Percentiles rank a stretch among this genome's conserved stretches.
Conservation (phyloP, 2,329 filamentous ascomycete genomes). For the Diplocarpon rosae region DNA sequence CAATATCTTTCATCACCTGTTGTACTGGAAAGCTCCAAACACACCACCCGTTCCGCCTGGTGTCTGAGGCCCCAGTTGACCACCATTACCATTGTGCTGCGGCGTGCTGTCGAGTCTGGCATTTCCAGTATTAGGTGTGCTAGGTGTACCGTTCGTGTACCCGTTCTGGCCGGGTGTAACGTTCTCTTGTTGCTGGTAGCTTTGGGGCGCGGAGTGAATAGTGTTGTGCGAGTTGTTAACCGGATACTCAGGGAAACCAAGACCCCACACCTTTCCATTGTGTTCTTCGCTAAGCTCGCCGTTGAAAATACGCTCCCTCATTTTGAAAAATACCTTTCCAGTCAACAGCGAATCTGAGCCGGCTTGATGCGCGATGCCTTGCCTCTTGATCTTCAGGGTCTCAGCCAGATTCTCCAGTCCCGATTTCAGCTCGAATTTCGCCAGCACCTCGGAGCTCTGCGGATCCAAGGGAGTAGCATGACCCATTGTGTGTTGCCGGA, state of each 20-base stretch:
- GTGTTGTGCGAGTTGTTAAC: constrained; percentile 31
- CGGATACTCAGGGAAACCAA: constrained; percentile 57
- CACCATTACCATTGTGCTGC: constrained; percentile 43
- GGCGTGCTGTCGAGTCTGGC: constrained; percentile 36
- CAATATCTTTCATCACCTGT: constrained; percentile 18
- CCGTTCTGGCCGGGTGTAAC: constrained; percentile 41
- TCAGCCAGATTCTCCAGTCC: constrained; percentile 91
- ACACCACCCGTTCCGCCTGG: constrained; percentile 54
- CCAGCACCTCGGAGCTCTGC: constrained; percentile 35
- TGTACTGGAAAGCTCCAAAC: constrained; percentile 56
- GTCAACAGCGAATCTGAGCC: constrained; percentile 91
- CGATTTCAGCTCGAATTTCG: constrained; percentile 80
- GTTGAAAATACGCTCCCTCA: constrained; percentile 79
- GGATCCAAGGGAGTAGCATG: constrained; percentile 53
- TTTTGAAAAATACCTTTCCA: constrained; percentile 88
- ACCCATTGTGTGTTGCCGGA: constrained; percentile 53
- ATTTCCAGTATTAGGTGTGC: constrained; percentile 62
- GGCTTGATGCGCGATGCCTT: constrained; percentile 82
- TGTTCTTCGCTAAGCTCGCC: constrained; percentile 73
- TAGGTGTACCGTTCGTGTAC: constrained; percentile 41
- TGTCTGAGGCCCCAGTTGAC: constrained; percentile 60
- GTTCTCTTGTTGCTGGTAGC: constrained; percentile 33
- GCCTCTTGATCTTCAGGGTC: constrained; percentile 77
- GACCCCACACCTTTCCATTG: constrained; percentile 83
- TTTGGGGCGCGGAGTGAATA: constrained; percentile 22